Percentiles rank a stretch among this genome's conserved stretches.
phyloP scores from a whole-genome alignment of 371 early-diverging fungal species.

The Lichtheimia ornata region DNA sequence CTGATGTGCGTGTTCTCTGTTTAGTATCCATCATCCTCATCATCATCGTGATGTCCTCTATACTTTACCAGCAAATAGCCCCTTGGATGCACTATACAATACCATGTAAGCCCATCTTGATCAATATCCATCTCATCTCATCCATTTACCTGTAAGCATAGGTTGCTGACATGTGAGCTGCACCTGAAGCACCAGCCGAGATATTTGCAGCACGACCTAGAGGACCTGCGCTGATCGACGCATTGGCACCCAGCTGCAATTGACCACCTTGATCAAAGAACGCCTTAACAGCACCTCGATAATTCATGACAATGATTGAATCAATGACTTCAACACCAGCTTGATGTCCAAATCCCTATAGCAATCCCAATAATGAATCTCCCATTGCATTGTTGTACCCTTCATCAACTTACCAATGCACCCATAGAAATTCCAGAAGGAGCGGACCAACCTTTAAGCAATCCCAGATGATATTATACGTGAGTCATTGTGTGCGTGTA shows the following conservation, averaged over 20 bases:
- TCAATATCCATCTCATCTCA: not conserved
- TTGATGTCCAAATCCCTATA: slow-evolving; percentile 39
- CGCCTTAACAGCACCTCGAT: slow-evolving; percentile 41
- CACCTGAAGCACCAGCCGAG: slow-evolving; percentile 27
- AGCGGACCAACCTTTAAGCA: slow-evolving; percentile 38
- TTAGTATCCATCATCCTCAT: not conserved
- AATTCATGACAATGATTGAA: slow-evolving; percentile 46
- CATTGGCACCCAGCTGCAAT: slow-evolving; percentile 36
- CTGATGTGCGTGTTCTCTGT: slow-evolving; percentile 1
- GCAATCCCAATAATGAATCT: not conserved
- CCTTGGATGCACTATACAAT: slow-evolving; percentile 29
- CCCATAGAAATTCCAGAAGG: slow-evolving; percentile 46
- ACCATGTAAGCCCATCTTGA: slow-evolving; percentile 1
- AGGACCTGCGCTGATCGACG: slow-evolving; percentile 40
- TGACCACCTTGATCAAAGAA: slow-evolving; percentile 47
- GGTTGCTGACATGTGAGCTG: slow-evolving; percentile 34
- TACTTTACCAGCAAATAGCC: slow-evolving; percentile 28
- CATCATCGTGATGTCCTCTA: not conserved
- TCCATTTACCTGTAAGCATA: slow-evolving; percentile 37
- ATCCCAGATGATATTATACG: not conserved
- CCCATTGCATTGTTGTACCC: not conserved
- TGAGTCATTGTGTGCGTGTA: not conserved
- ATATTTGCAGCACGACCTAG: slow-evolving; percentile 35
- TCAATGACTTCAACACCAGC: slow-evolving; percentile 41
- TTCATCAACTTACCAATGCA: slow-evolving; percentile 30